These are phyloP conservation scores for Millerago galiae DNA, from an alignment of 805 yeast genomes.

Conservation along the genomic window DNA sequence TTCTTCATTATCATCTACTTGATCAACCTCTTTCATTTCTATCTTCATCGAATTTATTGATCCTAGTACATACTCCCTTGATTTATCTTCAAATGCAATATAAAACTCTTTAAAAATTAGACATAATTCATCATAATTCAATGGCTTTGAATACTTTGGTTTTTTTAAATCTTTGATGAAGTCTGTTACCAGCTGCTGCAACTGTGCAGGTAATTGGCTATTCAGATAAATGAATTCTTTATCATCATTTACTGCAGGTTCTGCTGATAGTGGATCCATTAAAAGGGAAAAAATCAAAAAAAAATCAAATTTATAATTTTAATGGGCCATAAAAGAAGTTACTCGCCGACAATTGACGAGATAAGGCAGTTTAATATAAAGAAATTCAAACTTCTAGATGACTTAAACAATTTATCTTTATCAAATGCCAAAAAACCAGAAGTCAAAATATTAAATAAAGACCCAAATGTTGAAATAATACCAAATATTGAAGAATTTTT, in stretches of 20 bases:
- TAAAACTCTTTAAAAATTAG: constrained; percentile 19
- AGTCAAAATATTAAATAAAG: neutral
- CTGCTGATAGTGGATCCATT: no score
- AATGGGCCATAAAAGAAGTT: constrained; percentile 5
- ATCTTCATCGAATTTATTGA: neutral
- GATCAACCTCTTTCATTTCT: constrained; percentile 2
- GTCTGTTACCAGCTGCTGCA: constrained; percentile 7
- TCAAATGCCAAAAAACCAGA: neutral
- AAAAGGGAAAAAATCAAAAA: neutral
- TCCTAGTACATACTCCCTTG: constrained; percentile 16
- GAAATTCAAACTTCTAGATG: constrained; percentile 25
- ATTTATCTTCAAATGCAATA: constrained; percentile 5
- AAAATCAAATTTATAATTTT: neutral
- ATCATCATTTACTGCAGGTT: neutral
- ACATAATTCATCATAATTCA: constrained; percentile 14
- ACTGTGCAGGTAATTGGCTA: constrained; percentile 7
- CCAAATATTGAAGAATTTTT: constrained; percentile 15
- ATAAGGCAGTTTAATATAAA: constrained; percentile 26
- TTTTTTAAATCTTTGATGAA: constrained; percentile 16
- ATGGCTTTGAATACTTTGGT: constrained; percentile 20
- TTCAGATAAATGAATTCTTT: neutral
- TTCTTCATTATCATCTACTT: neutral
- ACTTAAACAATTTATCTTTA: constrained; percentile 26
- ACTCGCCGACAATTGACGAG: constrained; percentile 17
- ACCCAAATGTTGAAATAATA: neutral